Evolutionary conservation across 257 asterid species (phyloP), one percentile per base, ranked within the genome.

Genomic region (Jacaranda mimosifolia): DNA sequence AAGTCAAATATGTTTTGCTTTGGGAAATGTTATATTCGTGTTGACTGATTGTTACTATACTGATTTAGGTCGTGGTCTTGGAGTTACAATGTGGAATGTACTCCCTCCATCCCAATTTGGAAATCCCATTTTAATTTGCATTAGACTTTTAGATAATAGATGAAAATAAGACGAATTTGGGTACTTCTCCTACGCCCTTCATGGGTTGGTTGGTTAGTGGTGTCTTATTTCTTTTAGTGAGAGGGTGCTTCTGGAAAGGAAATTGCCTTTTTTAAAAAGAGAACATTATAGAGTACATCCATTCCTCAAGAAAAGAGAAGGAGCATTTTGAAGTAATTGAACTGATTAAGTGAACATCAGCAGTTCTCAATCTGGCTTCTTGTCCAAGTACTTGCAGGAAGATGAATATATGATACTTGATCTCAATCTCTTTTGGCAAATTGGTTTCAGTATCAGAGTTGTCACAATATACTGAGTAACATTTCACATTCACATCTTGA

Each of bases 231-330:
- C 51, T 3, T 15, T 39, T 14, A 6, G 49, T 36, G 70, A 17
- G 79, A 49, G 56, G 45, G 32, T 59, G 32, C 38, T 73, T 59
- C 13, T 17, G 42, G 66, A 60, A 40, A 62, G 21, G 13, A 53
- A 7, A 52, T 9, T 36, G 7, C 40, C 14, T 11, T 17, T 42
- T 11, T 15, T 6, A 46, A 42, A 36, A 38, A 74, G 63, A 11
- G 13, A 62, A 32, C 71, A 49, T 63, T 63, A 62, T 60, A 21
- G 45, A 17, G 42, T 7, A 45, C 21, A 9, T 32, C 63, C 38
- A 18, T 7, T 53, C 38, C 4, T 2, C 56, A 59, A 13, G 7
- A 26, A 18, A 35, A 36, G 26, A 17, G 18, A 4, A 36, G 65
- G 42, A n/a, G 53, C 62, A 26, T 39, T n/a, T 56, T 12, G 1